Evolutionary conservation across 192 early-diverging fungal genomes (phyloP), one percentile per base, ranked within the genome.

Genomic region (Umbelopsis vinacea): DNA sequence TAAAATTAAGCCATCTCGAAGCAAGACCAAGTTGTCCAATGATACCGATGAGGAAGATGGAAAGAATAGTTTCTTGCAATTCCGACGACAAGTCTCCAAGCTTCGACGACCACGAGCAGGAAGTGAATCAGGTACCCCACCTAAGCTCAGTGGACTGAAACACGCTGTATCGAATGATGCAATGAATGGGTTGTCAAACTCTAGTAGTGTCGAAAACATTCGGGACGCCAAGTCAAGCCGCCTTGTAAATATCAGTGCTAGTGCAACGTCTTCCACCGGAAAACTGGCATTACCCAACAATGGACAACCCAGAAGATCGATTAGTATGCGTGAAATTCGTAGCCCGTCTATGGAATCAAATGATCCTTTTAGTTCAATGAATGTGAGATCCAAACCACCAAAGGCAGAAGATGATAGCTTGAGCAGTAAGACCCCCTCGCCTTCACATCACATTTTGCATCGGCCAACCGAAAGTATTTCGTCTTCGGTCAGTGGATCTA

Each of bases 281-380:
- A 63, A 29, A 29, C 17, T 63, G 2, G 11, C 26, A 17, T 29
- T 63, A 17, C 57, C 57, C 12, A 63, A 63, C 57, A 63, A 63
- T 63, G 29, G 57, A 11, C 57, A 63, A n/a, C 57, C 57, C 23
- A 29, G 57, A 19, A 29, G 57, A 14, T 63, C 57, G 33, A 63
- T 63, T n/a, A 63, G 57, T 17, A 63, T 63, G 57, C 57, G 57
- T 63, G 57, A 63, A 37, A 63, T 63, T 38, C 57, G 57, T 37
- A 63, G 57, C 26, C 57, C 57, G 37, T 63, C 57, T 14, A 63
- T 63, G 57, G 57, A 63, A 29, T 11, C 4, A 15, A 33, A 63
- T 19, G 57, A 63, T 38, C 57, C 33, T 14, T 37, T 63, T 2
- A 5, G 54, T 33, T 24, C 54, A 29, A 2, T 29, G n/a, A n/a